Evolutionary conservation across 2,329 filamentous ascomycete genomes (phyloP).

Genomic region (Cryphonectria parasitica): DNA sequence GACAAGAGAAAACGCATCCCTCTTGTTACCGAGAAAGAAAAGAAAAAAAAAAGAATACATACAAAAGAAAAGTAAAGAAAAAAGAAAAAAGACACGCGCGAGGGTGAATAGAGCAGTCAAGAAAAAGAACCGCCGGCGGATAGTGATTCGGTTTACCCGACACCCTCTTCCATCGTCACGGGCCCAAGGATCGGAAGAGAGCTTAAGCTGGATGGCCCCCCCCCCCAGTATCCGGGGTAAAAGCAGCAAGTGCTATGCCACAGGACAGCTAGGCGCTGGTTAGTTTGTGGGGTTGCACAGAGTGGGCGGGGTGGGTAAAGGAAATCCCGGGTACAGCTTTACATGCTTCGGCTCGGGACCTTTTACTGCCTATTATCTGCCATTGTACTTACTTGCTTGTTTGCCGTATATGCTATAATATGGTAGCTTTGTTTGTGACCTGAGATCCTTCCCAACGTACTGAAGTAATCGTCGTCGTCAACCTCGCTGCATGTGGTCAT

Average conservation of each 20-base stretch:
- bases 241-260: background rate
- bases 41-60: background rate
- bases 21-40: background rate
- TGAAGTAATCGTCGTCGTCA: background rate
- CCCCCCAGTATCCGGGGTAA: conserved; percentile 4
- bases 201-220: conserved; percentile 6
- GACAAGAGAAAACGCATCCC: background rate
- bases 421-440: no score
- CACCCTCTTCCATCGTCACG: background rate
- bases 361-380: no score
- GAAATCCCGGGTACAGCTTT: conserved; percentile 10
- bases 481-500: background rate
- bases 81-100: background rate
- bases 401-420: no score
- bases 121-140: background rate
- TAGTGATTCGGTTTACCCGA: background rate
- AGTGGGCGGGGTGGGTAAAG: conserved; percentile 6
- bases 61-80: background rate
- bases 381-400: no score
- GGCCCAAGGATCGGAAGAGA: conserved; percentile 17
- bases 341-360: background rate
- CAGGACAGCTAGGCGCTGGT: no score
- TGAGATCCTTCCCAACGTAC: no score
- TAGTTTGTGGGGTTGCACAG: background rate
- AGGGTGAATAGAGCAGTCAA: background rate